Evolutionary conservation across 106 monocot species (phyloP).

Genomic region (Acorus calamus): DNA sequence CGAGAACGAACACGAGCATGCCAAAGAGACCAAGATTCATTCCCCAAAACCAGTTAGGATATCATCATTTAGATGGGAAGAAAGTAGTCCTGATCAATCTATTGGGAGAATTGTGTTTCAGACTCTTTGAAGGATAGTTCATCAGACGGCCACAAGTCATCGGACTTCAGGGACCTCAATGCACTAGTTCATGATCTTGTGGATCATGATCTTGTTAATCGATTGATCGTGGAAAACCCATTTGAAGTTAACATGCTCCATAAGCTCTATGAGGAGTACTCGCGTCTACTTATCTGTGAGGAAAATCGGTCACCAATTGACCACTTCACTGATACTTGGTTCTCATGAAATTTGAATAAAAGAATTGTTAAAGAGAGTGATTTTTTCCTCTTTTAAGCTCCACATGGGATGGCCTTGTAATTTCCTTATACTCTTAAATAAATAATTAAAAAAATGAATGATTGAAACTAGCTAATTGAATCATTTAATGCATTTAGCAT

Average conservation of each 20-base stretch:
- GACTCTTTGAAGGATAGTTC: background rate
- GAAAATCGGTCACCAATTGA: background rate
- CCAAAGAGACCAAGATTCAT: constrained; percentile 5
- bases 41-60: constrained; percentile 22
- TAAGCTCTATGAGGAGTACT: constrained; percentile 16
- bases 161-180: background rate
- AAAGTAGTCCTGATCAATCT: background rate
- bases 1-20: background rate
- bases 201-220: too few species aligned
- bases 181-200: background rate
- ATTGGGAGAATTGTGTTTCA: background rate
- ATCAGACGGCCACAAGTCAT: background rate
- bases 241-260: constrained; percentile 3
- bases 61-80: background rate
- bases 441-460: too few species aligned
- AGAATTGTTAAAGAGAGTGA: too few species aligned
- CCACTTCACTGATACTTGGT: too few species aligned
- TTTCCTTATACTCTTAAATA: too few species aligned
- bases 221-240: too few species aligned
- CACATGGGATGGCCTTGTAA: too few species aligned
- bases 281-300: constrained; percentile 8
- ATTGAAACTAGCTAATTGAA: too few species aligned
- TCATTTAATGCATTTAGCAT: too few species aligned
- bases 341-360: too few species aligned
- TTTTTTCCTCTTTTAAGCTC: too few species aligned